Evolutionary conservation across 257 asterid species (phyloP).

Genomic region (Paulownia fortunei): DNA sequence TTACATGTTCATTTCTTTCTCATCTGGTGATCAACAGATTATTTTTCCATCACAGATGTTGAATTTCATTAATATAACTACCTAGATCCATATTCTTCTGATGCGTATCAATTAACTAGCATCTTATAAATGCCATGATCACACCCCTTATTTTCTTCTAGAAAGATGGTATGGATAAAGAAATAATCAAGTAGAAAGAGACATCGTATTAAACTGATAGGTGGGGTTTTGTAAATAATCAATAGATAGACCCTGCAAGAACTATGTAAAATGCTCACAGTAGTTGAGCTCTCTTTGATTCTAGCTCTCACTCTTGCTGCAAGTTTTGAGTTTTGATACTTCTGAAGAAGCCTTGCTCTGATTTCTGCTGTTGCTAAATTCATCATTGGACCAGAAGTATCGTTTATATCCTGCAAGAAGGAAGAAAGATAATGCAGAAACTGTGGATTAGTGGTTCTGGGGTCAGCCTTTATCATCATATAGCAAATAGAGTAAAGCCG

Average conservation of each 20-base stretch:
- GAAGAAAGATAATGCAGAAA: neutral
- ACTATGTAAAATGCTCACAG: constrained; percentile 46
- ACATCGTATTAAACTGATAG: too few relatives aligned
- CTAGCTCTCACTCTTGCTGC: constrained; percentile 46
- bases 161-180: neutral
- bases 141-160: neutral
- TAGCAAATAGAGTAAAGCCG: neutral
- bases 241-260: neutral
- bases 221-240: neutral
- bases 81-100: too few relatives aligned
- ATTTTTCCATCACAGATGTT: neutral
- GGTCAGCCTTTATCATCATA: neutral
- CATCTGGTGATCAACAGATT: too few relatives aligned
- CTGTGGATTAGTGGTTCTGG: neutral
- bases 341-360: constrained; percentile 66
- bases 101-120: too few relatives aligned
- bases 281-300: constrained; percentile 48
- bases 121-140: too few relatives aligned
- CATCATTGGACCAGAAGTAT: constrained; percentile 32
- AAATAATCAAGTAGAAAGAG: neutral
- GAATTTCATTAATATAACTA: too few relatives aligned
- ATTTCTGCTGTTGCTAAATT: constrained; percentile 63
- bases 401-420: constrained; percentile 45
- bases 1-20: neutral
- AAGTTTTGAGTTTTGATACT: constrained; percentile 57